Conservation (phyloP, 2,329 filamentous ascomycete species). For the Lithohypha guttulata region DNA sequence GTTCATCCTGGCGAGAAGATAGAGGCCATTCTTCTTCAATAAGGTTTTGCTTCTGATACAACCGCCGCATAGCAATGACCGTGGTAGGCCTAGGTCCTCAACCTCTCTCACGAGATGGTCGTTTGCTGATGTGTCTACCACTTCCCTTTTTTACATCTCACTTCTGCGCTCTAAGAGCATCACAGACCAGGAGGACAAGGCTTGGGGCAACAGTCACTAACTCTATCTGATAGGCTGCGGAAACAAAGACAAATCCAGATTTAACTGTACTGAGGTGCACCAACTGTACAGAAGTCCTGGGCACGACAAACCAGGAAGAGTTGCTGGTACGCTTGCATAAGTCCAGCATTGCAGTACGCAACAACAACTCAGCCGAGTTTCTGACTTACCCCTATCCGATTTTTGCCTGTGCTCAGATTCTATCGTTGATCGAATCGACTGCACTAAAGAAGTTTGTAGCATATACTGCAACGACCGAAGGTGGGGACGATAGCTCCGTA, state of each 20-base stretch:
- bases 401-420: conserved; percentile 7
- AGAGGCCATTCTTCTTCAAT: conserved; percentile 36
- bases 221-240: conserved; percentile 3
- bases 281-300: conserved; percentile 2
- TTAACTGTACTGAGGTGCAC: background rate
- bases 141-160: conserved; percentile 14
- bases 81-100: conserved; percentile 11
- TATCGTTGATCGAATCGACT: conserved; percentile 7
- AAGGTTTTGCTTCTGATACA: conserved; percentile 49
- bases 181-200: conserved; percentile 27
- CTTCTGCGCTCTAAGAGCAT: conserved; percentile 15
- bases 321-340: conserved; percentile 7
- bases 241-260: background rate
- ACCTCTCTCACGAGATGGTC: conserved; percentile 24
- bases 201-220: conserved; percentile 8
- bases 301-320: conserved; percentile 7
- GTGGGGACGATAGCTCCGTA: background rate
- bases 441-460: conserved; percentile 6
- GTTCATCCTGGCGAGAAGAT: conserved; percentile 42
- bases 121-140: conserved; percentile 24
- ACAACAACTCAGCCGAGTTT: background rate
- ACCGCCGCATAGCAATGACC: conserved; percentile 41
- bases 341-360: conserved; percentile 1
- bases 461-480: background rate
- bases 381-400: conserved; percentile 1